Evolutionary conservation across 2,329 filamentous ascomycete species (phyloP), one percentile per base, ranked within the genome.

Genomic region (Periconia digitata): DNA sequence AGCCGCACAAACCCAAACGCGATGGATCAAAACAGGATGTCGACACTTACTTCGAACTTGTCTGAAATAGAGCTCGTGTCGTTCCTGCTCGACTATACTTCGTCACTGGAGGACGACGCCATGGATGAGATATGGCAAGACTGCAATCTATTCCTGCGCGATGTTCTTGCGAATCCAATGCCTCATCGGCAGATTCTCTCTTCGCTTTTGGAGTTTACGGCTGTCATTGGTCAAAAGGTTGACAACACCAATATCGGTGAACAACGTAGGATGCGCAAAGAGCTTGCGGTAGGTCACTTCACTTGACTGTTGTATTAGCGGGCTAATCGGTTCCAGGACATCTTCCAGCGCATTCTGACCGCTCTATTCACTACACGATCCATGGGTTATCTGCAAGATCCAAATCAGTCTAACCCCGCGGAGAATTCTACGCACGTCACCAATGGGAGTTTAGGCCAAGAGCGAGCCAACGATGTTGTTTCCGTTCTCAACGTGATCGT

Each of bases 51-150:
- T 0, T 89, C 94, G 16, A 86, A 89, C 40, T 75, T 99, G 8
- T 85, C 85, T 45, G 91, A 96, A 62, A 82, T 84, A 0, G 92
- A 96, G 62, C 77, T 99, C 10, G 89, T 92, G 8, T 83, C 87
- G 8, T 99, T 99, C 69, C 73, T 97, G 38, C 89, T 96, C 7
- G 89, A 94, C 53, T 99, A 99, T 70, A 87, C 91, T 0, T 83
- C 83, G 23, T 94, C 92, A 0, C 78, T 97, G 12, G 94, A 99
- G 64, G 94, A 99, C 62, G 94, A 99, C 74, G 89, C 94, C 15
- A 92, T 96, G 81, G 94, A 99, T 62, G 94, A 99, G 72, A 96
- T 99, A 41, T 99, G 94, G 94, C 81, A 85, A 35, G 92, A 99
- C 67, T 99, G 92, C 69, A 90, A 92, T 62, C 83, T 87, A 0